Base-by-base conservation (phyloP, 768 basidiomycete genomes). In the Scleroderma citrinum region DNA sequence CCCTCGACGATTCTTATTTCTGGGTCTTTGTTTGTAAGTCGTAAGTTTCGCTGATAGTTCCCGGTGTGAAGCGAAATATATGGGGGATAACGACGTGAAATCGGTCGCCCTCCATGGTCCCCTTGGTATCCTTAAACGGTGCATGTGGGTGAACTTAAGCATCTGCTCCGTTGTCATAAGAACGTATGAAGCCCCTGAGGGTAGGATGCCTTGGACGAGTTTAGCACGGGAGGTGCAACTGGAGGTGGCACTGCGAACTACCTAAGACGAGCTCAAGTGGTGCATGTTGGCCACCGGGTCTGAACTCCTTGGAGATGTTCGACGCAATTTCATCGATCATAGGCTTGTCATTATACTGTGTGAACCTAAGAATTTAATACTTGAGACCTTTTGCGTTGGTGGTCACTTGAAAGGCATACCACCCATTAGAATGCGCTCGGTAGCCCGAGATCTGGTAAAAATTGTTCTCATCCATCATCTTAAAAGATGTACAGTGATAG, bases 31-130 rank as follows among this genome's bases (percentile, higher is more conserved):
- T 42, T 68, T 73, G 46, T 77, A 64, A 3, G 55, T 57, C 10
- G 59, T 53, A 3, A 78, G 52, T 53, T 74, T 78, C 35, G 64
- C 66, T 1, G 54, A 42, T 10, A 80, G 58, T 16, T 70, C 69
- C 0, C 61, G 44, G 4, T 16, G 17, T 7, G 52, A 56, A 41
- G 44, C 14, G 45, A 80, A 80, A 37, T 65, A 58, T 30, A 79
- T 75, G 1, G 77, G 77, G 0, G 78, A 79, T 7, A 80, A 53
- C 0, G 76, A 78, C 23, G 69, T 64, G 47, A 76, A 77, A 8
- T 69, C 56, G 4, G 45, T 47, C 5, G 62, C 50, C 6, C 6
- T 38, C 51, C 59, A 53, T 0, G 56, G 37, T 0, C 39, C 46
- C 8, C 58, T 59, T 34, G 54, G 59, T 20, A 47, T 23, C 2